Conservation (phyloP, 305 asterid genomes). For the Lippia alba region DNA sequence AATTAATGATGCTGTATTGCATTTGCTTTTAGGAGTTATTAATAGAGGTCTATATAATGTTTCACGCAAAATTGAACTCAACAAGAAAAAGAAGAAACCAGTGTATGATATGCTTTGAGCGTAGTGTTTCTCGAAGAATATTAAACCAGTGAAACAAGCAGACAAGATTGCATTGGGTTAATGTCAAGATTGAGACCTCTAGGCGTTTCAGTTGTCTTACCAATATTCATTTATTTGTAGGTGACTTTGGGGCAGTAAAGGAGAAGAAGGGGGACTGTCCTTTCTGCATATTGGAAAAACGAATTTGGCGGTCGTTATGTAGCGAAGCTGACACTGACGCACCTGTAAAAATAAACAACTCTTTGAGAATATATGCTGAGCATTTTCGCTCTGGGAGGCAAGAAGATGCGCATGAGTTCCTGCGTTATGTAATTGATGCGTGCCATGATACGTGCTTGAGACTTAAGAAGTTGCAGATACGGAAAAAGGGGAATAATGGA, state of each 20-base stretch:
- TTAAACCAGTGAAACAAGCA: background rate
- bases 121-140: background rate
- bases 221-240: slow-evolving; percentile 41
- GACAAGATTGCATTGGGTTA: slow-evolving; percentile 8
- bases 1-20: background rate
- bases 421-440: slow-evolving; percentile 96
- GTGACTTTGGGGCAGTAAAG: slow-evolving; percentile 66
- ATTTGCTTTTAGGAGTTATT: background rate
- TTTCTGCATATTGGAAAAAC: slow-evolving; percentile 85
- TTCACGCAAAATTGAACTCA: background rate
- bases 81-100: background rate
- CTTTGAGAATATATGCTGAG: slow-evolving; percentile 84
- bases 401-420: slow-evolving; percentile 99
- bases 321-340: slow-evolving; percentile 68
- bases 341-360: slow-evolving; percentile 72
- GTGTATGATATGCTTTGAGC: background rate
- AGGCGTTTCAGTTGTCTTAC: slow-evolving; percentile 1
- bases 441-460: slow-evolving; percentile 95
- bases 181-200: background rate
- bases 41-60: background rate
- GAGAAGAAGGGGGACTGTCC: slow-evolving; percentile 95
- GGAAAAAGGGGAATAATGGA: slow-evolving; percentile 62
- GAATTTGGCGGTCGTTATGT: slow-evolving; percentile 79
- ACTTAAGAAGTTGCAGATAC: slow-evolving; percentile 82
- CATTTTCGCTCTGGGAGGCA: slow-evolving; percentile 92